Evolutionary conservation across 805 yeast species (phyloP).

Genomic region (Saturnispora silvae): DNA sequence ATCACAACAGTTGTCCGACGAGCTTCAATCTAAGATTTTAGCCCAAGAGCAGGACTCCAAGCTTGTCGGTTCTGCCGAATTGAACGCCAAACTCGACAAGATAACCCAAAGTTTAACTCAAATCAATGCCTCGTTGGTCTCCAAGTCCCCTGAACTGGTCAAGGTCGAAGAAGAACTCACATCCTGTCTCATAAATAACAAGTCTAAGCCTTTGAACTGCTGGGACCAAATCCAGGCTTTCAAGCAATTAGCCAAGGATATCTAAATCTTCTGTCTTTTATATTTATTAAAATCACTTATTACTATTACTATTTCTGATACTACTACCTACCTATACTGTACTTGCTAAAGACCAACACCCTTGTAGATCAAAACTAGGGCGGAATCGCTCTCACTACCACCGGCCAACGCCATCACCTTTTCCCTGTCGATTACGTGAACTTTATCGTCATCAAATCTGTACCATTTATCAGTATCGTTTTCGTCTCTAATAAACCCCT

Average conservation of each 20-base stretch:
- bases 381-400: slow-evolving; percentile 97
- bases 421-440: slow-evolving; percentile 64
- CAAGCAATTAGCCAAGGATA: slow-evolving; percentile 38
- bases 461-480: slow-evolving; percentile 74
- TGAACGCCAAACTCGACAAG: slow-evolving; percentile 26
- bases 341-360: slow-evolving; percentile 57
- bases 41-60: slow-evolving; percentile 25
- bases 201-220: slow-evolving; percentile 63
- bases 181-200: slow-evolving; percentile 51
- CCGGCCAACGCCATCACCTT: slow-evolving; percentile 83
- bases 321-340: background rate
- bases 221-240: slow-evolving; percentile 72
- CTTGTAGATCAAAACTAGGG: slow-evolving; percentile 76
- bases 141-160: slow-evolving; percentile 30
- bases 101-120: slow-evolving; percentile 27
- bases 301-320: background rate
- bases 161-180: slow-evolving; percentile 40
- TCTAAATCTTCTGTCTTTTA: slow-evolving; percentile 3
- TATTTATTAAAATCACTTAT: slow-evolving; percentile 1
- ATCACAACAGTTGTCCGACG: slow-evolving; percentile 38
- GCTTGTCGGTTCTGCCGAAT: slow-evolving; percentile 15
- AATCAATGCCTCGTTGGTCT: slow-evolving; percentile 23
- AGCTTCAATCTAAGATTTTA: slow-evolving; percentile 34
- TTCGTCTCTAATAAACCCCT: slow-evolving; percentile 71
- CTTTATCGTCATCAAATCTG: slow-evolving; percentile 90